Conservation (phyloP, 1,139 yeast species). For the Candida sojae region DNA sequence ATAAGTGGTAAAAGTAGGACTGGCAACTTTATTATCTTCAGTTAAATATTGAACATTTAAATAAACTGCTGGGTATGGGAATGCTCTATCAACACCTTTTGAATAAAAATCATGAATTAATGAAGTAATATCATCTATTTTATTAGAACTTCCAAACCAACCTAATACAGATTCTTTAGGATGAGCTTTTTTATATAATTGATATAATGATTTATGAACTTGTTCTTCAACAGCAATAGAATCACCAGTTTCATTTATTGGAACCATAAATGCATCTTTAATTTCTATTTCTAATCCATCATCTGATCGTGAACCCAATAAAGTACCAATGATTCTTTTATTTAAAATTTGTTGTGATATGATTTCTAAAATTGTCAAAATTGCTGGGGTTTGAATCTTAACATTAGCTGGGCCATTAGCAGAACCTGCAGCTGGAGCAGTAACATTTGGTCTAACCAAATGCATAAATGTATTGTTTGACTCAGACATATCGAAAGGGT, state of each 20-base stretch:
- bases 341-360: conserved; percentile 47
- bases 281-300: conserved; percentile 82
- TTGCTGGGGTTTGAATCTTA: conserved; percentile 66
- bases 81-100: conserved; percentile 67
- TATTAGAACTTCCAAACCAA: conserved; percentile 76
- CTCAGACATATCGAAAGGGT: conserved; percentile 9
- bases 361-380: conserved; percentile 64
- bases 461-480: conserved; percentile 41
- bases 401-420: conserved; percentile 53
- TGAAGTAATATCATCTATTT: conserved; percentile 75
- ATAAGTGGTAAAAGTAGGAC: conserved; percentile 61
- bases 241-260: conserved; percentile 75
- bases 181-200: conserved; percentile 74
- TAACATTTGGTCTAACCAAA: conserved; percentile 61
- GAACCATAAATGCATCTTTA: conserved; percentile 79
- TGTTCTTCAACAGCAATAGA: conserved; percentile 76
- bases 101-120: conserved; percentile 83
- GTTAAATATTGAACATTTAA: conserved; percentile 56
- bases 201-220: conserved; percentile 70
- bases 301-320: conserved; percentile 79
- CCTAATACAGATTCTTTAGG: conserved; percentile 83
- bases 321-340: conserved; percentile 77
- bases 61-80: conserved; percentile 79
- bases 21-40: conserved; percentile 37
- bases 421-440: conserved; percentile 52